Percentiles rank a stretch among this genome's conserved stretches.
These are phyloP conservation scores for Mycosphaerella sp. DNA, from an alignment of 2,329 filamentous ascomycete genomes.

Conservation along the genomic window DNA sequence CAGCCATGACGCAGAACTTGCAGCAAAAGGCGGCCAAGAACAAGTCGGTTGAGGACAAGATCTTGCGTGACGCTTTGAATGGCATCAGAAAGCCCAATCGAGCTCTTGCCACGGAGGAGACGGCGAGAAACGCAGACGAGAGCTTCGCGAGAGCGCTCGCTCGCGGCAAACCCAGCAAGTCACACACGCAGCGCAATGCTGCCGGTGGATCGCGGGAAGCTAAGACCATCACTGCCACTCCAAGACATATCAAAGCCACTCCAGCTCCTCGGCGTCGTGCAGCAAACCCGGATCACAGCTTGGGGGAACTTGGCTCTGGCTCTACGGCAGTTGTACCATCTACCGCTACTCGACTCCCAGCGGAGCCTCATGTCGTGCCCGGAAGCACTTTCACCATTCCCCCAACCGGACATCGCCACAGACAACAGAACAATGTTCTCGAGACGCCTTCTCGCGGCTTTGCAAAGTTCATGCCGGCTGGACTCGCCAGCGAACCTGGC, in stretches of 20 bases:
- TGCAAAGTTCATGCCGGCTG: conserved; percentile 28
- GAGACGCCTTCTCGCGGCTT: conserved; percentile 41
- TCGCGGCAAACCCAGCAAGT: conserved; percentile 15
- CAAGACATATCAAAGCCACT: conserved; percentile 32
- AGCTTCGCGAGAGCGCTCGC: conserved; percentile 37
- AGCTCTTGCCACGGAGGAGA: conserved; percentile 58
- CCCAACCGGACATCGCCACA: conserved; percentile 24
- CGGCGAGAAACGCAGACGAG: conserved; percentile 61
- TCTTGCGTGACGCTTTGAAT: conserved; percentile 63
- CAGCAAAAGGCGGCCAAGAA: conserved; percentile 54
- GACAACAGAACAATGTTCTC: conserved; percentile 27
- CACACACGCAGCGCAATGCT: conserved; percentile 24
- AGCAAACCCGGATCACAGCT: conserved; percentile 16
- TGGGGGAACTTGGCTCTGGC: conserved; percentile 22
- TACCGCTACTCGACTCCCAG: conserved; percentile 33
- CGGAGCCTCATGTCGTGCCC: conserved; percentile 15
- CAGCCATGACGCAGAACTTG: conserved; percentile 46
- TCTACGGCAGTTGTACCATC: conserved; percentile 37
- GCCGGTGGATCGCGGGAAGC: conserved; percentile 30
- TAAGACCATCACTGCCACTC: conserved; percentile 39
- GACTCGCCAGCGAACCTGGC: conserved; percentile 19
- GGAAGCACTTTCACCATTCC: conserved; percentile 27
- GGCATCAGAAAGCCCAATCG: conserved; percentile 70
- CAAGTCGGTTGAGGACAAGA: conserved; percentile 60
- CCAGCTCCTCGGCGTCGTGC: conserved; percentile 19